These are phyloP conservation scores for Podosphaera aphanis DNA, from an alignment of 2,329 filamentous ascomycete genomes.

Conservation along the genomic window DNA sequence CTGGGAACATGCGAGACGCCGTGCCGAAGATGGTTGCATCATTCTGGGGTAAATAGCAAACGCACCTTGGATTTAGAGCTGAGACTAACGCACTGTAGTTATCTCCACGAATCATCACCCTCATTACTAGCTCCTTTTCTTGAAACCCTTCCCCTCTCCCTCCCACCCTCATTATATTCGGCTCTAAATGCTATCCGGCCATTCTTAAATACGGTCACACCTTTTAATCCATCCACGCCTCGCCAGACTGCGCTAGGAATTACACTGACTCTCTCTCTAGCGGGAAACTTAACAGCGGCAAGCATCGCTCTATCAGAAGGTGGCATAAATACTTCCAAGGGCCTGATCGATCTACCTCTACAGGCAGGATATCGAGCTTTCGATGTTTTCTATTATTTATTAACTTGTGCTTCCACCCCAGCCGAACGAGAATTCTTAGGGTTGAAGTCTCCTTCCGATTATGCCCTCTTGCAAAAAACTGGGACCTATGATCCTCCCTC, in stretches of 20 bases:
- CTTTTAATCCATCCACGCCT: constrained; percentile 65
- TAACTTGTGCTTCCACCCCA: constrained; percentile 73
- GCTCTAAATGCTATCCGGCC: constrained; percentile 63
- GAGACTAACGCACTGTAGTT: constrained; percentile 27
- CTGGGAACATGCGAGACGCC: constrained; percentile 87
- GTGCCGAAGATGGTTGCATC: constrained; percentile 89
- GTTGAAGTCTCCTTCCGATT: constrained; percentile 53
- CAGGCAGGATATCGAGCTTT: constrained; percentile 76
- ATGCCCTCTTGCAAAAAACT: constrained; percentile 58
- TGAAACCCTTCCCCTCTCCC: constrained; percentile 52
- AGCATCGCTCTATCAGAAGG: constrained; percentile 60
- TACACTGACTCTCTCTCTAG: constrained; percentile 57
- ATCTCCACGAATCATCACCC: constrained; percentile 69
- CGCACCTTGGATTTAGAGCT: background rate
- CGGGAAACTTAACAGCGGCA: constrained; percentile 55
- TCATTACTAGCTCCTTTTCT: constrained; percentile 67
- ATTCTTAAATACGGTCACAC: constrained; percentile 70
- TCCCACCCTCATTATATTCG: constrained; percentile 53
- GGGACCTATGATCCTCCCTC: constrained; percentile 67
- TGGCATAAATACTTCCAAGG: constrained; percentile 64
- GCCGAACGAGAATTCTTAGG: constrained; percentile 75
- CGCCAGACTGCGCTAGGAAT: constrained; percentile 62
- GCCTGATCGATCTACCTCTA: constrained; percentile 56
- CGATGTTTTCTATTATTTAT: constrained; percentile 90
- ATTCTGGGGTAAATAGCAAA: constrained; percentile 46